Conservation (phyloP, 192 early-diverging fungal genomes). For the Pilobolus umbonatus region DNA sequence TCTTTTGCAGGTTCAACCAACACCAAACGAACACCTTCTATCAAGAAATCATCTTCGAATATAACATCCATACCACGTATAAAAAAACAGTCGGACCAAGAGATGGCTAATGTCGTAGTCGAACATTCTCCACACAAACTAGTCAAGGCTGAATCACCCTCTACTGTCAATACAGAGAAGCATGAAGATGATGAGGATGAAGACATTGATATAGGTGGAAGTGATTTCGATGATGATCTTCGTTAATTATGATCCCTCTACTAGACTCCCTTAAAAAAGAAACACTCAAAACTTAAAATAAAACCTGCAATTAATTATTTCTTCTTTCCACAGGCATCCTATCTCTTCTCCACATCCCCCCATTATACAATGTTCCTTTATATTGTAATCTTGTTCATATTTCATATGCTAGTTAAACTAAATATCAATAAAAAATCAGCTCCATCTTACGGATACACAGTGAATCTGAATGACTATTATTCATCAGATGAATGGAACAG, state of each 20-base stretch:
- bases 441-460: slow-evolving; percentile 8
- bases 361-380: too few species aligned
- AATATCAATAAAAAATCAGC: slow-evolving; percentile 1
- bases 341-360: too few species aligned
- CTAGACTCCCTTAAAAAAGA: background rate
- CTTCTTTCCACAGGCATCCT: background rate
- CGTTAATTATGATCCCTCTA: slow-evolving; percentile 28
- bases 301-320: background rate
- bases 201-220: slow-evolving; percentile 52
- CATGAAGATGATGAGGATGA: slow-evolving; percentile 39
- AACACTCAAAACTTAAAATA: background rate
- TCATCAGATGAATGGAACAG: too few species aligned
- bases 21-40: background rate
- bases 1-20: background rate
- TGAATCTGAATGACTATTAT: slow-evolving; percentile 1
- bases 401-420: background rate
- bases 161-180: background rate
- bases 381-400: background rate
- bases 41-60: background rate
- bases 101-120: slow-evolving; percentile 10
- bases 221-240: slow-evolving; percentile 49
- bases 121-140: background rate
- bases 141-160: background rate
- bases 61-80: too few species aligned
- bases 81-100: slow-evolving; percentile 2